Base-by-base conservation (phyloP, 2,329 filamentous ascomycete genomes). In the Ophiostoma piceae region DNA sequence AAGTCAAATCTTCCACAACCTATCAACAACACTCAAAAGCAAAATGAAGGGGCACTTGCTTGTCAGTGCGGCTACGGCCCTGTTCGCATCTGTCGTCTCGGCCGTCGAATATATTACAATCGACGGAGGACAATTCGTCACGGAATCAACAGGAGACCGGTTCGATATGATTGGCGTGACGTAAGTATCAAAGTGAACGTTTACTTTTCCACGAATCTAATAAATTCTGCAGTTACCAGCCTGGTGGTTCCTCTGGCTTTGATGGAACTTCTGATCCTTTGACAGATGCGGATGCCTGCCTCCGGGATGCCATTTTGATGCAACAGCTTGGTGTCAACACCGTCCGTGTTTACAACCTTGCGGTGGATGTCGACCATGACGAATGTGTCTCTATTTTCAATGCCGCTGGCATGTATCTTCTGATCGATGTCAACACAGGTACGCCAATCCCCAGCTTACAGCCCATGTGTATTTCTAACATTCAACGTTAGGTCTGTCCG, bases 331-430 rank as follows among this genome's bases (percentile, higher is more conserved):
- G 51, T 8, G 51, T 57, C 80, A 99, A 99, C 83, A 88, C 89
- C 75, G 94, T 99, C 80, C 94, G 95, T 80, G 94, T 94, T 70
- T 99, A 99, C 80, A 93, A 94, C 76, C 88, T 98, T 76, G 87
- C 98, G 82, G 91, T 94, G 29, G 87, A 84, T 19, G 79, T 84
- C 74, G 84, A 96, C 81, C 95, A 99, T 82, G 84, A 85, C 69
- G 85, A 84, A 68, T 98, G 95, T 83, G 97, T 99, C 94, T 83
- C 85, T 74, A 79, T 92, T 74, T 87, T 99, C 67, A 85, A 90
- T 70, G 87, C 91, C 71, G 91, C 91, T 70, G 94, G 93, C 77
- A 98, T 99, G 83, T 99, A 98, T 80, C 89, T 99, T 76, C 87
- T 99, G 76, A 91, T 93, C 74, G 95, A 99, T 84, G 83, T 99